A percentile compares a stretch with the other conserved stretches of the same genome.
Conservation (phyloP, 176 grass and related monocot genomes). For the Rhynchospora tenuis region DNA sequence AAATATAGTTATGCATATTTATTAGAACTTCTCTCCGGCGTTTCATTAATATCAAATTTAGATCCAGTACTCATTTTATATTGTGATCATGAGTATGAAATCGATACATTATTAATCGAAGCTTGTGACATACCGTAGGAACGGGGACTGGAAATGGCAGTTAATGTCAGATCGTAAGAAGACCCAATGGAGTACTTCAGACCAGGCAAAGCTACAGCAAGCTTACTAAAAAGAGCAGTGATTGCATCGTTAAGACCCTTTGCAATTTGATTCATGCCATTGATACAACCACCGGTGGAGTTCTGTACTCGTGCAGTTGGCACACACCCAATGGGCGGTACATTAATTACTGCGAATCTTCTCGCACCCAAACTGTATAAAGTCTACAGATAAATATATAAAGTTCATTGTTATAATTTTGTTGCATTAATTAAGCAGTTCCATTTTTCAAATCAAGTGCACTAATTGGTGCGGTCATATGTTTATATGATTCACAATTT, state of each 20-base stretch:
- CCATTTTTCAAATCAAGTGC: neutral
- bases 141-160: constrained; percentile 25
- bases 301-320: constrained; percentile 31
- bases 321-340: constrained; percentile 44
- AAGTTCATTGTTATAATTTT: constrained; percentile 6
- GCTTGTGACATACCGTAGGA: constrained; percentile 24
- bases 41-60: neutral
- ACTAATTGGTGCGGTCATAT: neutral
- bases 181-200: constrained; percentile 56
- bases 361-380: constrained; percentile 57
- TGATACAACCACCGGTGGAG: constrained; percentile 33
- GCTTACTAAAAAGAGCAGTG: constrained; percentile 24
- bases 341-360: constrained; percentile 49
- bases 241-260: constrained; percentile 46
- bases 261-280: constrained; percentile 42
- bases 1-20: neutral
- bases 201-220: constrained; percentile 40
- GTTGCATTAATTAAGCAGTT: neutral
- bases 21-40: neutral
- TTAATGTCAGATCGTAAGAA: constrained; percentile 47
- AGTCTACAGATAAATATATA: constrained; percentile 17
- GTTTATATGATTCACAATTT: neutral
- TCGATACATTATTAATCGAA: neutral
- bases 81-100: neutral
- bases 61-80: no score